These are phyloP conservation scores for Funneliformis geosporum DNA, from an alignment of 192 early-diverging fungal species.

Conservation along the genomic window DNA sequence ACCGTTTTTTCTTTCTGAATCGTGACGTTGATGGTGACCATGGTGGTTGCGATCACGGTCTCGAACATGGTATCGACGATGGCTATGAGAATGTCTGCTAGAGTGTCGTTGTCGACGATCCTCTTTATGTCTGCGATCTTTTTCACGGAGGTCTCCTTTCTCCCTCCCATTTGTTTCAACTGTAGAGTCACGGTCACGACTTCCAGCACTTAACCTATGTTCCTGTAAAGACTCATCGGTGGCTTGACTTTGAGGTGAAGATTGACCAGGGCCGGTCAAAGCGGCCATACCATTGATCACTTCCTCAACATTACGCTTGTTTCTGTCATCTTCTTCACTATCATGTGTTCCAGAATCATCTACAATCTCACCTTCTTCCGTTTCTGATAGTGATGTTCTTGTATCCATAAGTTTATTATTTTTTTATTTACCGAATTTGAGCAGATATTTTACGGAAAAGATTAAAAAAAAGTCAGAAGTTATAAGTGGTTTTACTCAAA, in stretches of 20 bases:
- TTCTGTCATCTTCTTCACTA: slow-evolving; percentile 19
- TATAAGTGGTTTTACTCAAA: slow-evolving; percentile 1
- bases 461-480: slow-evolving; percentile 24
- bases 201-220: slow-evolving; percentile 20
- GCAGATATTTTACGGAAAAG: neutral
- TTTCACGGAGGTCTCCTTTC: neutral
- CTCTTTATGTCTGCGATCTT: slow-evolving; percentile 1
- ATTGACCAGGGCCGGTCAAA: slow-evolving; percentile 18
- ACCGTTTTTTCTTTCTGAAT: slow-evolving; percentile 13
- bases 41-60: slow-evolving; percentile 37
- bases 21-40: slow-evolving; percentile 6
- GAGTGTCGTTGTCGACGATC: slow-evolving; percentile 13
- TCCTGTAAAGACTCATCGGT: slow-evolving; percentile 23
- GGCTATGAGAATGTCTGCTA: slow-evolving; percentile 18
- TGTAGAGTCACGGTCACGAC: slow-evolving; percentile 9
- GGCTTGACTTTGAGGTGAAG: slow-evolving; percentile 31
- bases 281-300: slow-evolving; percentile 31
- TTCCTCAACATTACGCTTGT: slow-evolving; percentile 21
- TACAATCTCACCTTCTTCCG: slow-evolving; percentile 35
- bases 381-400: slow-evolving; percentile 28
- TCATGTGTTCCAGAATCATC: slow-evolving; percentile 29
- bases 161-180: neutral
- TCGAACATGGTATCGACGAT: slow-evolving; percentile 5
- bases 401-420: slow-evolving; percentile 26
- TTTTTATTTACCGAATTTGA: neutral